These are phyloP conservation scores for Agaricus bisporus DNA, from an alignment of 768 basidiomycete genomes.

Conservation along the genomic window DNA sequence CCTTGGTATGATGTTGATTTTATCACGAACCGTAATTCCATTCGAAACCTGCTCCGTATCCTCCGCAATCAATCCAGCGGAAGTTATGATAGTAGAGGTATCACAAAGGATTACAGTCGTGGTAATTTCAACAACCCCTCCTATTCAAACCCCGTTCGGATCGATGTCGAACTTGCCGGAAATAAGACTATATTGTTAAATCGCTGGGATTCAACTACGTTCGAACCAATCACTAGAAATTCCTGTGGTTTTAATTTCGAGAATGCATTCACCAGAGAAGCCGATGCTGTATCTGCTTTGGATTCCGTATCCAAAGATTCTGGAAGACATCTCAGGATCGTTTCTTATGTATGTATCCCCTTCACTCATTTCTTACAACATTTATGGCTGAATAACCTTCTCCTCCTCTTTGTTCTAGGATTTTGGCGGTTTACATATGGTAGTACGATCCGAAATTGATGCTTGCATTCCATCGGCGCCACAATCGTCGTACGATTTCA, in stretches of 20 bases:
- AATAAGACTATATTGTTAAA: conserved; percentile 46
- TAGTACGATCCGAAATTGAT: conserved; percentile 24
- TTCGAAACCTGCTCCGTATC: conserved; percentile 56
- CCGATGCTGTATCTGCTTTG: conserved; percentile 5
- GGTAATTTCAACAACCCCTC: not conserved
- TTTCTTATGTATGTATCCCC: conserved; percentile 38
- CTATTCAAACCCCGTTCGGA: conserved; percentile 35
- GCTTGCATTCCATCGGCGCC: conserved; percentile 15
- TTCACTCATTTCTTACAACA: not conserved
- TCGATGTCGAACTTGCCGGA: conserved; percentile 55
- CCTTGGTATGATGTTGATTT: conserved; percentile 31
- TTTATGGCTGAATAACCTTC: not conserved
- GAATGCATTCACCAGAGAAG: conserved; percentile 31
- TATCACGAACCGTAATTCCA: conserved; percentile 52
- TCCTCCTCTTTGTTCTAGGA: not conserved
- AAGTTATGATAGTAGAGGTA: not conserved
- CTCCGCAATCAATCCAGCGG: conserved; percentile 22
- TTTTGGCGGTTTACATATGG: conserved; percentile 20
- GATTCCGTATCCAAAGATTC: conserved; percentile 31
- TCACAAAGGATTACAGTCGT: not conserved
- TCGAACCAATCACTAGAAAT: conserved; percentile 21
- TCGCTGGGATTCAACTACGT: conserved; percentile 35
- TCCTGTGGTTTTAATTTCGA: conserved; percentile 53
- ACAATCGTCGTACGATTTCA: conserved; percentile 18
- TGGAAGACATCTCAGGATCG: conserved; percentile 45